Percentiles rank a stretch among this genome's conserved stretches.
Evolutionary conservation across 495 filamentous ascomycete species (phyloP).

Genomic region (Neurospora sublineolata): DNA sequence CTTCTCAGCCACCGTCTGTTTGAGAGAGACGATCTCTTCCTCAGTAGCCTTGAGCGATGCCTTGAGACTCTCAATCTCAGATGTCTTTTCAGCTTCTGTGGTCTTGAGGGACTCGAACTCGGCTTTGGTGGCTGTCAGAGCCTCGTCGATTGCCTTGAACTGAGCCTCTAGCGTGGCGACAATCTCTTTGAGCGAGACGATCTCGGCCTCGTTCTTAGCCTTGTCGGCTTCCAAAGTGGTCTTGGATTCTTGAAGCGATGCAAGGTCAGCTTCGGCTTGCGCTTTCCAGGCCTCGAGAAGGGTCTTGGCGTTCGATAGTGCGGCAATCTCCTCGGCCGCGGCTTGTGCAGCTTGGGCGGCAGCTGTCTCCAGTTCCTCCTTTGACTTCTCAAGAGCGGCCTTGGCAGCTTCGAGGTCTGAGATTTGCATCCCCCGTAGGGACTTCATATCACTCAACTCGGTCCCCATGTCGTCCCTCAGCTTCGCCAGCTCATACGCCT

Average conservation of each 20-base stretch:
- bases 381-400: conserved; percentile 15
- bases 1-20: conserved; percentile 22
- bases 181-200: conserved; percentile 10
- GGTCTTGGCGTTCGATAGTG: conserved; percentile 13
- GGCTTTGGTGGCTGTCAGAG: conserved; percentile 12
- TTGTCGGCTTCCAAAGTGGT: conserved; percentile 10
- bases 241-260: conserved; percentile 12
- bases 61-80: conserved; percentile 18
- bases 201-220: conserved; percentile 10
- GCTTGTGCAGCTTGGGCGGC: conserved; percentile 16
- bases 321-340: conserved; percentile 17
- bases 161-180: conserved; percentile 12
- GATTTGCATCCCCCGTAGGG: neutral
- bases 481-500: conserved; percentile 3
- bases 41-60: conserved; percentile 19
- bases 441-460: neutral
- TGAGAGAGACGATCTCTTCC: conserved; percentile 18
- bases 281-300: conserved; percentile 17
- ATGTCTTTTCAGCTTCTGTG: conserved; percentile 12
- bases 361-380: conserved; percentile 14
- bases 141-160: conserved; percentile 19
- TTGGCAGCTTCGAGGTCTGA: conserved; percentile 14
- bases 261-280: conserved; percentile 18
- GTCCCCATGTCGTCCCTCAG: conserved; percentile 3
- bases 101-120: conserved; percentile 18